Conservation (phyloP, 2,329 filamentous ascomycete genomes). For the Phaeosphaeria sp. region DNA sequence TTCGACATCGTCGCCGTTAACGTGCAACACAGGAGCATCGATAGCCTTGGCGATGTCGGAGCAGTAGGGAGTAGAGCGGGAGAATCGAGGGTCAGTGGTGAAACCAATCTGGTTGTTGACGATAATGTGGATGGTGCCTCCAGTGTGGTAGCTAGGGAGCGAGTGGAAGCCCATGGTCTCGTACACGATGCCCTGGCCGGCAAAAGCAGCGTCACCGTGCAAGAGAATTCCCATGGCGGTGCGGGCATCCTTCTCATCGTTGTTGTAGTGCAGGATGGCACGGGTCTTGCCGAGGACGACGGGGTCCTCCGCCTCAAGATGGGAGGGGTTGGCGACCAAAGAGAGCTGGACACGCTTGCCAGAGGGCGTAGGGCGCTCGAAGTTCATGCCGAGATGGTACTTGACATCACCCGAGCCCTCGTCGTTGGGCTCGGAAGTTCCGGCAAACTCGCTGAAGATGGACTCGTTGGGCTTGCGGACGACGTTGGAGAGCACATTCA, state of each 20-base stretch:
- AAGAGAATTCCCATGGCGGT: constrained; percentile 95
- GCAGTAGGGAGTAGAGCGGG: constrained; percentile 97
- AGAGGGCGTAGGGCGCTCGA: constrained; percentile 95
- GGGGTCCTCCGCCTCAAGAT: constrained; percentile 97
- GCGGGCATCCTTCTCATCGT: constrained; percentile 86
- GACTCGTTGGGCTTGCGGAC: constrained; percentile 99
- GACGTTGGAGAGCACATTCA: constrained; percentile 98
- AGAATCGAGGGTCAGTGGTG: constrained; percentile 96
- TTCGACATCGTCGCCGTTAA: constrained; percentile 98
- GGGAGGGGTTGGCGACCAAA: constrained; percentile 96
- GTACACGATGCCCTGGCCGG: constrained; percentile 95
- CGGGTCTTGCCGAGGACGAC: constrained; percentile 97
- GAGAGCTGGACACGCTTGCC: constrained; percentile 99
- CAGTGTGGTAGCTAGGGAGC: constrained; percentile 93
- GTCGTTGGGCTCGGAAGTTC: constrained; percentile 83
- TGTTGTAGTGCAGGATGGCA: constrained; percentile 98
- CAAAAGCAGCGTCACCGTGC: constrained; percentile 96
- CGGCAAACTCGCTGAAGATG: constrained; percentile 98
- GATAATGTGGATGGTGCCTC: constrained; percentile 94
- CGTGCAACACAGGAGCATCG: constrained; percentile 97
- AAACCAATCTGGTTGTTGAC: constrained; percentile 99
- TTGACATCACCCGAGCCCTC: constrained; percentile 99
- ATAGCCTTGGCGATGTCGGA: constrained; percentile 99
- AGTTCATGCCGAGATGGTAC: constrained; percentile 99
- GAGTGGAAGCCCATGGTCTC: constrained; percentile 98